A percentile compares a stretch with the other conserved stretches of the same genome.
These are phyloP conservation scores for Pyrenochaeta sp. DNA, from an alignment of 2,329 filamentous ascomycete genomes.

Conservation along the genomic window DNA sequence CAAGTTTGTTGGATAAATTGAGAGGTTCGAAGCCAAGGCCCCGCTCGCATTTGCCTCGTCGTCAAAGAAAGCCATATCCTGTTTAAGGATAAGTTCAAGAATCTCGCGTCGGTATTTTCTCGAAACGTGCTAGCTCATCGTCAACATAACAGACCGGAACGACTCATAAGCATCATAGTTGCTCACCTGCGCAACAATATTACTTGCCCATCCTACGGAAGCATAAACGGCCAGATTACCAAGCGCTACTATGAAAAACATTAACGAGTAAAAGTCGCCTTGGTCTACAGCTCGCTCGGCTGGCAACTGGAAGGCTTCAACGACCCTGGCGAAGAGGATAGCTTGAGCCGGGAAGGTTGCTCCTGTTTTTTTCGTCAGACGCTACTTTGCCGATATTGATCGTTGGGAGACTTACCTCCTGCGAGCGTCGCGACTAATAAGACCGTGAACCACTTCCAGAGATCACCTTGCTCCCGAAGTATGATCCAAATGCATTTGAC, in stretches of 20 bases:
- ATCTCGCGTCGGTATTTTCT: conserved; percentile 59
- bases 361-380: conserved; percentile 36
- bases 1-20: conserved; percentile 81
- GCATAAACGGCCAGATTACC: conserved; percentile 57
- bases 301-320: conserved; percentile 58
- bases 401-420: conserved; percentile 28
- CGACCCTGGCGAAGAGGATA: conserved; percentile 59
- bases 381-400: not conserved
- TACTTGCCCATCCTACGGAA: conserved; percentile 56
- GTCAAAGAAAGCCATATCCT: conserved; percentile 94
- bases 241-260: conserved; percentile 65
- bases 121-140: conserved; percentile 25
- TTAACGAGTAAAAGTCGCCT: conserved; percentile 62
- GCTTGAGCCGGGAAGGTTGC: conserved; percentile 59
- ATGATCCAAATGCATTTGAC: conserved; percentile 34
- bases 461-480: conserved; percentile 44
- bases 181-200: conserved; percentile 57
- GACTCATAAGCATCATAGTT: not conserved
- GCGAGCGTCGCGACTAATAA: conserved; percentile 40
- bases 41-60: conserved; percentile 87
- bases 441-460: conserved; percentile 48
- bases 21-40: conserved; percentile 74
- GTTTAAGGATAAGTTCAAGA: conserved; percentile 87
- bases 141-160: not conserved
- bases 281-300: conserved; percentile 49